These are phyloP conservation scores for Aspergillus cavernicola DNA, from an alignment of 495 filamentous ascomycete species.

Conservation along the genomic window DNA sequence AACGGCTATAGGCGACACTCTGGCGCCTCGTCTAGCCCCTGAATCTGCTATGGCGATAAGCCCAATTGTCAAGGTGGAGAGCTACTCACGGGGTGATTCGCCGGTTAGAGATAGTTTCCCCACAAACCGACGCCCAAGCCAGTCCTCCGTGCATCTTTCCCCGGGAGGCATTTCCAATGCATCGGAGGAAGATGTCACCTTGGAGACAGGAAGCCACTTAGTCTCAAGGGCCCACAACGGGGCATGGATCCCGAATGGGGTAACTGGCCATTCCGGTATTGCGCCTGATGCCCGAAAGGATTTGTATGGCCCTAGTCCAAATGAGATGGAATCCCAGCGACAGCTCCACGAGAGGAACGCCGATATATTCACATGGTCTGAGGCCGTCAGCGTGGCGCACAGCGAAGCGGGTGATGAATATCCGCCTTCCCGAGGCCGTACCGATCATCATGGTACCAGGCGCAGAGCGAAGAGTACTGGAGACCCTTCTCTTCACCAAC, in stretches of 20 bases:
- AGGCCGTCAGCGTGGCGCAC: constrained; percentile 38
- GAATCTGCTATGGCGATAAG: constrained; percentile 35
- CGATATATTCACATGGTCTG: constrained; percentile 46
- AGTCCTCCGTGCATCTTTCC: constrained; percentile 40
- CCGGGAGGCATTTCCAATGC: constrained; percentile 30
- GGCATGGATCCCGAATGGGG: constrained; percentile 28
- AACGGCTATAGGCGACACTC: constrained; percentile 19
- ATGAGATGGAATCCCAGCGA: constrained; percentile 39
- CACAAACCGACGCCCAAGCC: constrained; percentile 28
- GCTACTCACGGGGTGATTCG: constrained; percentile 47
- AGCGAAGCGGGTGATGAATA: constrained; percentile 39
- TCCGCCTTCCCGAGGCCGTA: constrained; percentile 18
- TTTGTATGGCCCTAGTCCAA: constrained; percentile 41
- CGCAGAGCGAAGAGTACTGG: constrained; percentile 47
- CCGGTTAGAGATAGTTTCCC: constrained; percentile 29
- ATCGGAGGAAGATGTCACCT: constrained; percentile 27
- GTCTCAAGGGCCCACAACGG: constrained; percentile 29
- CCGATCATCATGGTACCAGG: constrained; percentile 21
- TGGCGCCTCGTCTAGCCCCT: constrained; percentile 12
- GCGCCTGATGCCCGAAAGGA: constrained; percentile 38
- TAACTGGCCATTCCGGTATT: constrained; percentile 36
- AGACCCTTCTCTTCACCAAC: constrained; percentile 34
- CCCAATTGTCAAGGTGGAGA: constrained; percentile 45
- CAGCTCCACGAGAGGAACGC: constrained; percentile 41
- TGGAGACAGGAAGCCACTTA: constrained; percentile 17